A percentile compares a stretch with the other conserved stretches of the same genome.
phyloP scores from a whole-genome alignment of 2,329 filamentous ascomycete species.

The Pseudogymnoascus sp. region DNA sequence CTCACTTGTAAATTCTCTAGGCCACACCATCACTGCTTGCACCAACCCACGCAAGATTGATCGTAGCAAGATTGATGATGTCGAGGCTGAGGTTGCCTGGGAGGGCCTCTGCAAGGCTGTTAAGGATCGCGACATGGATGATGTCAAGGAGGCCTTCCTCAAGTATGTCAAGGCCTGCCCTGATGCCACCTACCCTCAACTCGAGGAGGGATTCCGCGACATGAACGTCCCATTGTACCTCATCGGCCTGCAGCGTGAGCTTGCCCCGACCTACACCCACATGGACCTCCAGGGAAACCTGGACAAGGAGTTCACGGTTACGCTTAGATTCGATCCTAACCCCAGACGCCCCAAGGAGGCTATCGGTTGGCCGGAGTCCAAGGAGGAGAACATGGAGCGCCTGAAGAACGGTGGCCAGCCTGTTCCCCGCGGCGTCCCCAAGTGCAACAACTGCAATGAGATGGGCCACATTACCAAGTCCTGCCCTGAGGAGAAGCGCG shows the following conservation, averaged over 20 bases:
- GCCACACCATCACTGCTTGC: conserved; percentile 49
- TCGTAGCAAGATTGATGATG: conserved; percentile 40
- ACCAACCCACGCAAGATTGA: conserved; percentile 52
- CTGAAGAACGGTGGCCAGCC: conserved; percentile 59
- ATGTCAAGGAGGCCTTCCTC: conserved; percentile 50
- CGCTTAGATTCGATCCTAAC: conserved; percentile 51
- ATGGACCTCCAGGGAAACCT: conserved; percentile 66
- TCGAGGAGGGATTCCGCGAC: conserved; percentile 53
- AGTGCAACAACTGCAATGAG: conserved; percentile 55
- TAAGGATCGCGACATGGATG: conserved; percentile 49
- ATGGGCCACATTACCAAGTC: conserved; percentile 54
- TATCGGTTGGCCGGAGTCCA: conserved; percentile 49
- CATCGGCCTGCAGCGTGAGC: conserved; percentile 52
- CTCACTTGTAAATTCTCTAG: conserved; percentile 28
- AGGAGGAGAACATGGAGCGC: conserved; percentile 54
- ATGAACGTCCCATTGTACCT: conserved; percentile 49
- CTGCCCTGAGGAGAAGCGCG: conserved; percentile 51
- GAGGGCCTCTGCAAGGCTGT: conserved; percentile 44
- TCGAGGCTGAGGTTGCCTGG: conserved; percentile 51
- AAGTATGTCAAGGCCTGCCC: conserved; percentile 56
- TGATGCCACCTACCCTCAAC: conserved; percentile 47
- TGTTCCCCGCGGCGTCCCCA: conserved; percentile 48
- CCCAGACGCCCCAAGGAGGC: conserved; percentile 51
- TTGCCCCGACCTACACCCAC: conserved; percentile 53
- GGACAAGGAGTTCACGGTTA: conserved; percentile 55